phyloP scores from a whole-genome alignment of 75 land plant species.

The Isoetes taiwanensis region DNA sequence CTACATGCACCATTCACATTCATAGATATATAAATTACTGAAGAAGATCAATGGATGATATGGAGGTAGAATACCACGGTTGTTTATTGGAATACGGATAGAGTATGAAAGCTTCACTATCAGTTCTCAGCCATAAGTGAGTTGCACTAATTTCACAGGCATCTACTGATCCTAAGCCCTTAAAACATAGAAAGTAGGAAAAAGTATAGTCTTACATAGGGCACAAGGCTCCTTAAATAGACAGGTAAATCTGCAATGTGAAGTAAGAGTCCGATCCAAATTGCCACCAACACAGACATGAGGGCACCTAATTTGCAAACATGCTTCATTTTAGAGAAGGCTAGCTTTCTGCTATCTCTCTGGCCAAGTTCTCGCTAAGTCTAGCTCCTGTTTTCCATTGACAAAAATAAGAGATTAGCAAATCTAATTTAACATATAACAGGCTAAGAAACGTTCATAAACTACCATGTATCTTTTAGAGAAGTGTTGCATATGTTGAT shows the following conservation, averaged over 20 bases:
- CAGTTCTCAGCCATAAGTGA: background rate
- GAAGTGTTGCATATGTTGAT: no score
- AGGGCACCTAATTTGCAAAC: slow-evolving; percentile 17
- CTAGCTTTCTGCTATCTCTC: no score
- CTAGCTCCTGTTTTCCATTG: no score
- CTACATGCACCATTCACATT: background rate
- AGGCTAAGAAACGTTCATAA: no score
- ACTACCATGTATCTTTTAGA: no score
- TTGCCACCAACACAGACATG: background rate
- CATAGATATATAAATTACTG: background rate
- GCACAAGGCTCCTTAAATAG: slow-evolving; percentile 5
- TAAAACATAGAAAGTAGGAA: background rate
- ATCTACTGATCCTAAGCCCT: no score
- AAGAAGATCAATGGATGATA: background rate
- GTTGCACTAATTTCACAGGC: background rate
- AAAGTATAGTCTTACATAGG: slow-evolving; percentile 15
- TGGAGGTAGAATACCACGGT: background rate
- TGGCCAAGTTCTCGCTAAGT: no score
- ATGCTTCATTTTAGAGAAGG: no score
- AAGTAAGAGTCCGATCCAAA: slow-evolving; percentile 18
- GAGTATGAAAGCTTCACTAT: background rate
- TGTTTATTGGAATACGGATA: background rate
- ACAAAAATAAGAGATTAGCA: no score
- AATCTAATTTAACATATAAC: no score
- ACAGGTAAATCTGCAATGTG: slow-evolving; percentile 12